Evolutionary conservation across 75 land plant species (phyloP).

Genomic region (Pinus albicaulis): DNA sequence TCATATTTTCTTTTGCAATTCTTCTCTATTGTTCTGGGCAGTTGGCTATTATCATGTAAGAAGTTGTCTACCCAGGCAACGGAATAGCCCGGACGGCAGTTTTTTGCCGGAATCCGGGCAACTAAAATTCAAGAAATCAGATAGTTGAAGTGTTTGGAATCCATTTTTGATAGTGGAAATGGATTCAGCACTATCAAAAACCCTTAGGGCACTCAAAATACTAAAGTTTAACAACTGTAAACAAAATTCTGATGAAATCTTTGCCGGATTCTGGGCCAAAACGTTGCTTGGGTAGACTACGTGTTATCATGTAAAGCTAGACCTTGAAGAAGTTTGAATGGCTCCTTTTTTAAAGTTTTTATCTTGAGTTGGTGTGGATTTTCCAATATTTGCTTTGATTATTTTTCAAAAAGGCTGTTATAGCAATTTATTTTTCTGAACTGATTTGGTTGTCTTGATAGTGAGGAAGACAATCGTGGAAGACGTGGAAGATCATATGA

Average conservation of each 20-base stretch:
- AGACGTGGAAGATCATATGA: conserved; percentile 79
- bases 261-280: too few species aligned
- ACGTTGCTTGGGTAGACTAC: too few species aligned
- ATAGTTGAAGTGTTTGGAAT: too few species aligned
- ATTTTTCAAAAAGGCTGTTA: conserved; percentile 6
- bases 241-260: too few species aligned
- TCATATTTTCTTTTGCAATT: background rate
- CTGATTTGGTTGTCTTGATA: conserved; percentile 15
- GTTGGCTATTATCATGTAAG: background rate
- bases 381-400: background rate
- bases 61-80: too few species aligned
- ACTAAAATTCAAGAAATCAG: too few species aligned
- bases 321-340: background rate
- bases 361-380: background rate
- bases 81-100: too few species aligned
- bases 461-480: conserved; percentile 90
- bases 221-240: too few species aligned
- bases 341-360: background rate
- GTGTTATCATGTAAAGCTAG: background rate
- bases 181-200: too few species aligned
- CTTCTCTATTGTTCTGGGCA: background rate
- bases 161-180: too few species aligned
- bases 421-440: conserved; percentile 2
- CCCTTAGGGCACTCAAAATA: too few species aligned
- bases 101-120: too few species aligned